Conservation (phyloP, 169 alveolate species). For the Plasmodium cynomolgi region DNA sequence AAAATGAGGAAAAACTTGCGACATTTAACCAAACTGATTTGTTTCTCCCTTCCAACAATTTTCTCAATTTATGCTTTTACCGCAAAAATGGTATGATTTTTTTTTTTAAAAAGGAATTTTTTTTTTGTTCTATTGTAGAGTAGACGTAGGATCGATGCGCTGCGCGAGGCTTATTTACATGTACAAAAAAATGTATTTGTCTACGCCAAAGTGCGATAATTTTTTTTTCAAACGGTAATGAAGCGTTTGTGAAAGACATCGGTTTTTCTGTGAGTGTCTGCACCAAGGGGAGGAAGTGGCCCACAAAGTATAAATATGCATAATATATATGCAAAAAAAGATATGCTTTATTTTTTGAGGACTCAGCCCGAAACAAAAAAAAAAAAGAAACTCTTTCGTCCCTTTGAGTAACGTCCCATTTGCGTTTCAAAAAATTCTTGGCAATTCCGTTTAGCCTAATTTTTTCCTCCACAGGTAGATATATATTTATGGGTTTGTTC, state of each 20-base stretch:
- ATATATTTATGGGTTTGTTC: not conserved
- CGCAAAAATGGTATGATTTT: not conserved
- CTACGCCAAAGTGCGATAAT: not conserved
- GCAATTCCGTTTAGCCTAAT: not conserved
- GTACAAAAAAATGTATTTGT: not conserved
- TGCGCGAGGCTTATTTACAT: not conserved
- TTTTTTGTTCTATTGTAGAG: not conserved
- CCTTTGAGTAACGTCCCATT: not conserved
- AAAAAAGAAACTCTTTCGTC: not conserved
- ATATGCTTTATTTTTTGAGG: too few relatives aligned
- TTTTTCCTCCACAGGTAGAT: not conserved
- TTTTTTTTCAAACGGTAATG: not conserved
- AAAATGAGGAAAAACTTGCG: not conserved
- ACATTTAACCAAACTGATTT: not conserved
- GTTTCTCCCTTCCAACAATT: not conserved
- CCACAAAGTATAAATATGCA: too few relatives aligned
- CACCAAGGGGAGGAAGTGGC: too few relatives aligned
- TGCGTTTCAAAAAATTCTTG: not conserved
- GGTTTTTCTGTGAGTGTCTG: too few relatives aligned
- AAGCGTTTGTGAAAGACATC: not conserved
- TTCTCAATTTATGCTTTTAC: not conserved
- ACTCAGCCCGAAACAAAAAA: not conserved
- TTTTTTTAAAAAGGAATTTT: not conserved
- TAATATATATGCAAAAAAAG: too few relatives aligned
- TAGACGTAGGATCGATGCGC: not conserved